Base-by-base conservation (phyloP, 148 eudicot genomes). In the Camellia sinensis region DNA sequence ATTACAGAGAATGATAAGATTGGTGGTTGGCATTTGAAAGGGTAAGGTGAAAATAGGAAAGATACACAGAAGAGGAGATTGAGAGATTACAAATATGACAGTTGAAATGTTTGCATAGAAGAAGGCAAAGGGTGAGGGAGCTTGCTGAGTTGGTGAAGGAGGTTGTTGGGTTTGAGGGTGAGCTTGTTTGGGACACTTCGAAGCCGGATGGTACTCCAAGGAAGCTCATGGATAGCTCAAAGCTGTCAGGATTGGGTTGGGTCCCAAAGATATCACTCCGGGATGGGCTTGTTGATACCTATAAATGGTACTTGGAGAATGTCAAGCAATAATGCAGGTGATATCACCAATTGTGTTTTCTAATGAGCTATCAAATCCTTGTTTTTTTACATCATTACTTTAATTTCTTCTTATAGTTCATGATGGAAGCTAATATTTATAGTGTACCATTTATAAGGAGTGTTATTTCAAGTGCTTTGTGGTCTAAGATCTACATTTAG, bases 121-220 rank as follows among this genome's bases (percentile, higher is more conserved):
- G 29, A 22, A 22, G 29, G 29, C 29, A 22, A 22, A 22, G 29
- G 29, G 29, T 22, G 29, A 22, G 29, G 89, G 98, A 96, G 87
- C 84, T 96, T 37, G 99, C 98, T 0, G 99, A 96, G 89, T 85
- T 91, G 81, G 95, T 96, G 82, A 96, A 93, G 87, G 98, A 93
- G 64, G 98, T 93, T 44, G 98, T 96, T n/a, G 97, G 94, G 71
- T 93, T 87, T 71, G 80, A 86, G 29, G 99, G 99, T 21, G 90
- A 89, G 86, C 84, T 96, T 70, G 88, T 90, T 74, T 96, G 99
- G 99, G 99, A 96, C 75, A 61, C 68, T 74, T 87, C 83, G 5
- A 96, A 96, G 86, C 98, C 99, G 0, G 99, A 96, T 82, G 99
- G 99, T 8, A 96, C 99, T 3, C 99, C 99, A 0, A 91, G 99